These are phyloP conservation scores for Basipetospora chlamydospora DNA, from an alignment of 2,329 filamentous ascomycete species.

Conservation along the genomic window DNA sequence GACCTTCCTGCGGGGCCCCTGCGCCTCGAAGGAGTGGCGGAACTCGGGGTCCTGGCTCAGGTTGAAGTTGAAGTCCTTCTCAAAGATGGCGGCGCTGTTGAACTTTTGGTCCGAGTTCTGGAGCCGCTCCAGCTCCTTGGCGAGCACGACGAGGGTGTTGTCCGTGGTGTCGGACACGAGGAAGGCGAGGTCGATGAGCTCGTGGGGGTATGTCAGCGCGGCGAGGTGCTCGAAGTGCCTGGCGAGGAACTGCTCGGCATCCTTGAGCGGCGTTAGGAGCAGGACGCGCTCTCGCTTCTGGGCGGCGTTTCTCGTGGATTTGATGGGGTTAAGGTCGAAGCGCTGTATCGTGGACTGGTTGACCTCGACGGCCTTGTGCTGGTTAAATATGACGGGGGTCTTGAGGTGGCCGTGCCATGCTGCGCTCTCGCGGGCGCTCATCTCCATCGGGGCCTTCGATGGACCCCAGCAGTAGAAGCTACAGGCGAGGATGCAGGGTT, in stretches of 20 bases:
- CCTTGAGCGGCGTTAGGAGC: constrained; percentile 83
- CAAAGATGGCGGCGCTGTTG: constrained; percentile 66
- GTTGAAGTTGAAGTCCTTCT: constrained; percentile 76
- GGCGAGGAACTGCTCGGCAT: constrained; percentile 66
- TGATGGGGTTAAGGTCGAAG: constrained; percentile 73
- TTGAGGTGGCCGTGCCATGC: constrained; percentile 80
- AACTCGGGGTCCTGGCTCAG: constrained; percentile 69
- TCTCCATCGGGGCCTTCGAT: constrained; percentile 87
- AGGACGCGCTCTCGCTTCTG: constrained; percentile 76
- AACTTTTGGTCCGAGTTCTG: constrained; percentile 78
- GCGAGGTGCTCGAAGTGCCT: constrained; percentile 90
- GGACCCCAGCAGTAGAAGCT: constrained; percentile 98
- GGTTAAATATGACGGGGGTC: constrained; percentile 92
- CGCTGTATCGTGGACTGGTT: constrained; percentile 67
- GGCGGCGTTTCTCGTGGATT: constrained; percentile 64
- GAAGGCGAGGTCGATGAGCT: constrained; percentile 89
- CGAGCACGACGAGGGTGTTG: constrained; percentile 77
- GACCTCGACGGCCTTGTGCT: constrained; percentile 74
- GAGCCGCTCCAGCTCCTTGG: constrained; percentile 73
- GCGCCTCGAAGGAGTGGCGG: constrained; percentile 72
- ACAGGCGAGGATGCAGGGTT: no score
- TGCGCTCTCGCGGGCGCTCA: constrained; percentile 80
- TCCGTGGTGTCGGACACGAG: constrained; percentile 84
- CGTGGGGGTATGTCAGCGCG: constrained; percentile 83
- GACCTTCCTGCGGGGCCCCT: constrained; percentile 77